phyloP scores from a whole-genome alignment of 345 rosid genomes.

The Trapa bicornis region DNA sequence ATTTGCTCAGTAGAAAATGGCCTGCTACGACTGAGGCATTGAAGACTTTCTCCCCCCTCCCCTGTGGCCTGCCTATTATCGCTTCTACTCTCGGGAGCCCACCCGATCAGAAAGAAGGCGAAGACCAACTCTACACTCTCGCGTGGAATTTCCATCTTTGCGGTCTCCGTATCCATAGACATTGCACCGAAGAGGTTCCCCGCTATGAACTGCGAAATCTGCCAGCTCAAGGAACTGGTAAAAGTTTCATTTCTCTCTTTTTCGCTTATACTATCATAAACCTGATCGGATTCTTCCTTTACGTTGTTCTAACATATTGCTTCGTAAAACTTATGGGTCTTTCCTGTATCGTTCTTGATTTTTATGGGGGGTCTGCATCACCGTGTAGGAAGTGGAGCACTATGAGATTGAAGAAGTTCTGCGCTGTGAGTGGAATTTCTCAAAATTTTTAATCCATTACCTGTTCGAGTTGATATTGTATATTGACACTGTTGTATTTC shows the following conservation, averaged over 20 bases:
- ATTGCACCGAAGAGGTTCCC: not conserved
- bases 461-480: not conserved
- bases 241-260: not conserved
- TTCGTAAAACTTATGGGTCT: slow-evolving; percentile 6
- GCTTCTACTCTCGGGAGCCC: not conserved
- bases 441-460: not conserved
- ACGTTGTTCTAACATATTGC: not conserved
- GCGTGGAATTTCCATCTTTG: not conserved
- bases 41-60: not conserved
- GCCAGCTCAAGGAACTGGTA: slow-evolving; percentile 91
- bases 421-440: slow-evolving; percentile 43
- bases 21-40: too few species aligned
- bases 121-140: not conserved
- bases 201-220: slow-evolving; percentile 83
- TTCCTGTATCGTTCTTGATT: not conserved
- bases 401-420: slow-evolving; percentile 81
- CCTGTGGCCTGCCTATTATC: not conserved
- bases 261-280: not conserved
- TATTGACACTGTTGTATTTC: not conserved
- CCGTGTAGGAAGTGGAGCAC: slow-evolving; percentile 61
- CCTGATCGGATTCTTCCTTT: not conserved
- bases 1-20: too few species aligned
- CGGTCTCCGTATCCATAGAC: too few species aligned
- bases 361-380: not conserved
- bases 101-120: not conserved